Evolutionary conservation across 306 rosid species (phyloP).

Genomic region (Lathyrus aphaca): DNA sequence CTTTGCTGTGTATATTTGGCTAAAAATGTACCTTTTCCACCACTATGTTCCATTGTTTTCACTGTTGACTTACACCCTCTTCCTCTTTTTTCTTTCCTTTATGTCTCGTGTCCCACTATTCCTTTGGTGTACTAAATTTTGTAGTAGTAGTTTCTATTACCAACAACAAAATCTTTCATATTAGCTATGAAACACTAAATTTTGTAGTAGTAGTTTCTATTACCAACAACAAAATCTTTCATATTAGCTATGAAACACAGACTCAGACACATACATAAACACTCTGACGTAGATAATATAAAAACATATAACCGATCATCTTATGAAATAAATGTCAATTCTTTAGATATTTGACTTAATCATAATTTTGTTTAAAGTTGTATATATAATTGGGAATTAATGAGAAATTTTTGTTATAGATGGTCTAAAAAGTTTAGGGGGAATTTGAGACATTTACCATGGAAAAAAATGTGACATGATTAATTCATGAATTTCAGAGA

Average conservation of each 20-base stretch:
- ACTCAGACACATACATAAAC: no score
- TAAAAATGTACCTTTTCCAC: constrained; percentile 19
- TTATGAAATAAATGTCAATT: no score
- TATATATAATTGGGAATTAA: no score
- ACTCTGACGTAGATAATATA: no score
- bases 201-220: constrained; percentile 1
- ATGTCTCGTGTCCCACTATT: constrained; percentile 35
- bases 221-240: constrained; percentile 13
- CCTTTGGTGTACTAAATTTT: constrained; percentile 23
- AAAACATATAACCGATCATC: no score
- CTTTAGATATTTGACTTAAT: no score
- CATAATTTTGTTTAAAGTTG: no score
- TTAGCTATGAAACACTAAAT: no score
- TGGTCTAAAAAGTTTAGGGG: neutral
- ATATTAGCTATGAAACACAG: no score
- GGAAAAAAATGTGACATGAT: neutral
- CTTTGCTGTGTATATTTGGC: no score
- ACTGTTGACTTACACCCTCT: constrained; percentile 19
- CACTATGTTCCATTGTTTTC: neutral
- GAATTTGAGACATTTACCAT: neutral
- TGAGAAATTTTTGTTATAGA: no score
- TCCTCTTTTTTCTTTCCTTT: constrained; percentile 16
- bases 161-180: constrained; percentile 1
- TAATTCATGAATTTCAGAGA: neutral
- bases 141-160: constrained; percentile 14